These are phyloP conservation scores for Kodamaea restingae DNA, from an alignment of 805 yeast species.

Conservation along the genomic window DNA sequence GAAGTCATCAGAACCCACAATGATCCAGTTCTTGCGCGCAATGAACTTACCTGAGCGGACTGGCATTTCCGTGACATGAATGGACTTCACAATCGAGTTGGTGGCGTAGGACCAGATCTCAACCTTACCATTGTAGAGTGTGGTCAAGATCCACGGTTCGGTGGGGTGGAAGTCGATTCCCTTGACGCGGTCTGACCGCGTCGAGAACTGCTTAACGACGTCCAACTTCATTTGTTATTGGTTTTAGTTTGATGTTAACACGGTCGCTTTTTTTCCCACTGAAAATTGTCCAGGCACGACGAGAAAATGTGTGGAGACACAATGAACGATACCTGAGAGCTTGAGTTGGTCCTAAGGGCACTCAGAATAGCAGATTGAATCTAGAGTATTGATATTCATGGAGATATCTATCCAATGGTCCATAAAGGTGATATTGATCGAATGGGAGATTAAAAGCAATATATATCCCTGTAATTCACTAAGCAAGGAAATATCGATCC, in stretches of 20 bases:
- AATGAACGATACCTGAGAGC: not conserved
- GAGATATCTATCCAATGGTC: too few species aligned
- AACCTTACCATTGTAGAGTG: conserved; percentile 84
- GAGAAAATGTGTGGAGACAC: not conserved
- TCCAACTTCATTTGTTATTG: conserved; percentile 34
- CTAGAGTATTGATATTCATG: too few species aligned
- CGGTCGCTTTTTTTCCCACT: conserved; percentile 12
- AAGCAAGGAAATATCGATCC: too few species aligned
- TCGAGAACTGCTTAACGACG: conserved; percentile 71
- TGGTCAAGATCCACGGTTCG: conserved; percentile 94
- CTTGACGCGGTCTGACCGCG: conserved; percentile 94
- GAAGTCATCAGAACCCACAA: conserved; percentile 95
- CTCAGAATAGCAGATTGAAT: too few species aligned
- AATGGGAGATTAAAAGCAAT: too few species aligned
- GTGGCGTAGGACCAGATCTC: conserved; percentile 96
- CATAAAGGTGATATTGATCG: too few species aligned
- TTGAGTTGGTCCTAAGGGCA: too few species aligned
- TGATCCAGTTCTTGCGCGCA: conserved; percentile 95
- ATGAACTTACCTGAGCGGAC: conserved; percentile 93
- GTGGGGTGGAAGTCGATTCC: conserved; percentile 97
- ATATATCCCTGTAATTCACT: too few species aligned
- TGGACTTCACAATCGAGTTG: conserved; percentile 72
- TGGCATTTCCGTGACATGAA: conserved; percentile 94
- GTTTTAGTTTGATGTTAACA: conserved; percentile 12
- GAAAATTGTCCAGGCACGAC: conserved; percentile 11